Base-by-base conservation (phyloP, 108 stramenopile species). In the Parmales sp. region DNA sequence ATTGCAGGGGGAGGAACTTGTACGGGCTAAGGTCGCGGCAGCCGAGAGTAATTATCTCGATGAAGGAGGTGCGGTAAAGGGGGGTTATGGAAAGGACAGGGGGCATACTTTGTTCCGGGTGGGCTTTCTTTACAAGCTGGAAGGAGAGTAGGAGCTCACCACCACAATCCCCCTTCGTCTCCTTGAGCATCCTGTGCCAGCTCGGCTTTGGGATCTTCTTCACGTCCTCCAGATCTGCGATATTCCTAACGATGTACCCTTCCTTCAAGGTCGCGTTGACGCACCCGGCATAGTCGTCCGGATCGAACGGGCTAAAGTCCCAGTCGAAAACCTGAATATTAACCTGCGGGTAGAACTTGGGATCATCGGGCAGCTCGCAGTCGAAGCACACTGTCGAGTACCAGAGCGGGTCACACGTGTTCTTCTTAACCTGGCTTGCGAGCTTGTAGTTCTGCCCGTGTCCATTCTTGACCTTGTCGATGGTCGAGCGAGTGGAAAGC, bases 11-110 rank as follows among this genome's bases (percentile, higher is more conserved):
- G 1, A 76, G 25, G 34, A 72, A 65, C 29, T 66, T 26, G 67
- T 70, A 80, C n/a, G 82, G 65, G 19, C 43, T 23, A 38, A 82
- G 45, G 63, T 72, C 37, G 37, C 82, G 76, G 20, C 80, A 45
- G 50, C 82, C 82, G 20, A 82, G 41, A 34, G 39, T 46, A 0
- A 74, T 63, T 37, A 82, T 65, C 51, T 82, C 79, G 63, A 80
- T 37, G 38, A 45, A 65, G 34, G 76, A 74, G 48, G 76, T 31
- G 6, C 41, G 18, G 23, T 73, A 39, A 22, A 13, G 11, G 1
- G 78, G 78, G 18, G n/a, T 19, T 38, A 79, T 78, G 67, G 39
- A n/a, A 6, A 54, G 44, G 2, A 67, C 64, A 0, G 38, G 45
- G 2, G 37, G 7, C 20, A 50, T 0, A 1, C 13, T 36, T 23